Evolutionary conservation across 257 asterid species (phyloP).

Genomic region (Eucommia ulmoides): DNA sequence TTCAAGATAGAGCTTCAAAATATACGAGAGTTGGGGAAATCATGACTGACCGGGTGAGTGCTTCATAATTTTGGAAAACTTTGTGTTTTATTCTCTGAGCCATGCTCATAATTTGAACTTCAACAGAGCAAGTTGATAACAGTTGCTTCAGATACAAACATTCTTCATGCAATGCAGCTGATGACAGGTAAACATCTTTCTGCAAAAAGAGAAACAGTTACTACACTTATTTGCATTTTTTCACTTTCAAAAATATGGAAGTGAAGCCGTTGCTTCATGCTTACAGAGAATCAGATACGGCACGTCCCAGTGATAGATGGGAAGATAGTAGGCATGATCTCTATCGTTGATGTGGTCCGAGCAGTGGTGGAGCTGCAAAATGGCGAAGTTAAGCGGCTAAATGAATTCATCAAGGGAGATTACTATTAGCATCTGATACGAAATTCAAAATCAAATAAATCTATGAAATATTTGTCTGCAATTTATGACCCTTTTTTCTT

Average conservation of each 20-base stretch:
- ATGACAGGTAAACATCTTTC: too few relatives aligned
- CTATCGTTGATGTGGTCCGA: slow-evolving; percentile 53
- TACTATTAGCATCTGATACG: slow-evolving; percentile 24
- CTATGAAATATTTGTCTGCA: too few relatives aligned
- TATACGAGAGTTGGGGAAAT: slow-evolving; percentile 64
- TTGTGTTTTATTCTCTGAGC: not conserved
- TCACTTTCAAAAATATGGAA: too few relatives aligned
- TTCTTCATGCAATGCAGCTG: slow-evolving; percentile 72
- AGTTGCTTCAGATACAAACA: slow-evolving; percentile 57
- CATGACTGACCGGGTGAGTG: slow-evolving; percentile 59
- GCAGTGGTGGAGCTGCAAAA: slow-evolving; percentile 60
- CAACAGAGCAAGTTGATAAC: slow-evolving; percentile 47
- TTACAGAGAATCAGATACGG: slow-evolving; percentile 54
- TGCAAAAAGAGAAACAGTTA: too few relatives aligned
- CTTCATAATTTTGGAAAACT: not conserved
- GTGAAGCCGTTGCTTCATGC: too few relatives aligned
- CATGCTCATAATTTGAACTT: slow-evolving; percentile 2
- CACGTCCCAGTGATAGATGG: slow-evolving; percentile 78
- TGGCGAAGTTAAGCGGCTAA: slow-evolving; percentile 51
- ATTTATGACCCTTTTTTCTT: too few relatives aligned
- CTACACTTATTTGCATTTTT: too few relatives aligned
- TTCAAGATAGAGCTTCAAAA: slow-evolving; percentile 58
- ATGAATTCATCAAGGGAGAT: slow-evolving; percentile 48
- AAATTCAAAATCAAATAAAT: not conserved
- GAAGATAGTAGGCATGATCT: slow-evolving; percentile 70